A percentile compares a stretch with the other conserved stretches of the same genome.
These are phyloP conservation scores for Crataegus laevigata DNA, from an alignment of 306 rosid species.

Conservation along the genomic window DNA sequence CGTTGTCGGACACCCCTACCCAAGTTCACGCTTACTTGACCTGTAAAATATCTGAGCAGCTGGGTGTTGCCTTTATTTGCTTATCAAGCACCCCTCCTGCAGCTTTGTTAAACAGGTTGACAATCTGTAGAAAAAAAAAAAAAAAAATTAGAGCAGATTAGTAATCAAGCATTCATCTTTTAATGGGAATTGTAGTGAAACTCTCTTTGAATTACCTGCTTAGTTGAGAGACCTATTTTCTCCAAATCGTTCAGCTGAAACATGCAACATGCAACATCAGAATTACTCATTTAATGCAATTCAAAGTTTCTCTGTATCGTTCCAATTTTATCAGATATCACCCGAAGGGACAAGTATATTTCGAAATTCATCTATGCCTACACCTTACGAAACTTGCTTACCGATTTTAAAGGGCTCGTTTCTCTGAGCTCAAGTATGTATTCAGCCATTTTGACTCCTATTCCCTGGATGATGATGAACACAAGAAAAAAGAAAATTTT, in stretches of 20 bases:
- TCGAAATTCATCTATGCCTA: neutral
- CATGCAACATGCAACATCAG: conserved; percentile 8
- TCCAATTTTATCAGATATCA: neutral
- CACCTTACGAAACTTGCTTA: conserved; percentile 25
- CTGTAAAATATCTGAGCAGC: conserved; percentile 6
- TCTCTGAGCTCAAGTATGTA: conserved; percentile 74
- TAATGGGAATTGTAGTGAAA: neutral
- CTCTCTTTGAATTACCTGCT: conserved; percentile 49
- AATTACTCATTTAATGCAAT: neutral
- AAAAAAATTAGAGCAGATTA: neutral
- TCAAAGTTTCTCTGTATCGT: neutral
- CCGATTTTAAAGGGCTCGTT: conserved; percentile 73
- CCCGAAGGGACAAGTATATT: neutral
- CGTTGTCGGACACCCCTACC: no score
- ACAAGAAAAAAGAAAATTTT: neutral
- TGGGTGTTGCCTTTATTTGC: conserved; percentile 27
- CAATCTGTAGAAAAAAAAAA: conserved; percentile 34
- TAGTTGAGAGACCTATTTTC: conserved; percentile 84
- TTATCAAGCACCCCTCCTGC: conserved; percentile 53
- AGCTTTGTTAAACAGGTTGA: conserved; percentile 60
- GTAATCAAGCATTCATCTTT: neutral
- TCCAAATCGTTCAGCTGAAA: conserved; percentile 76
- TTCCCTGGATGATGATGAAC: conserved; percentile 44
- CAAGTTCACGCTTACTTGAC: neutral
- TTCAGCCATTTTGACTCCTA: conserved; percentile 80